Percentiles rank a stretch among this genome's conserved stretches.
Conservation (phyloP, 805 yeast genomes). For the Starmerella stigmatis region DNA sequence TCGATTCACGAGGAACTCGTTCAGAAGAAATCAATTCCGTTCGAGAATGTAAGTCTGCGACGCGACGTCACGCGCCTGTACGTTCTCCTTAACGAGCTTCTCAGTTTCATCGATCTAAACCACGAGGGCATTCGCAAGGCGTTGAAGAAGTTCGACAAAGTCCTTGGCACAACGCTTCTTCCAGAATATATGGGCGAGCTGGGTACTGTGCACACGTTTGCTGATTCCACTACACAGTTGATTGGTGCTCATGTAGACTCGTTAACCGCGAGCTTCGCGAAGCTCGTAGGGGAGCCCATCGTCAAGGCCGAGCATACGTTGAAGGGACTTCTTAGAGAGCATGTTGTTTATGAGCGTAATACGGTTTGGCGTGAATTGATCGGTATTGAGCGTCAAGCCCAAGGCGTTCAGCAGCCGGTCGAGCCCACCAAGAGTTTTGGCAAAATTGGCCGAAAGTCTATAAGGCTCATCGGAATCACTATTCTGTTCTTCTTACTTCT, state of each 20-base stretch:
- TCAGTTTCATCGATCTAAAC: constrained; percentile 74
- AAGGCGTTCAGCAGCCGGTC: constrained; percentile 11
- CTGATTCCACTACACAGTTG: constrained; percentile 36
- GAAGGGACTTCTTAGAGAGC: constrained; percentile 62
- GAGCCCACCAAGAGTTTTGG: constrained; percentile 20
- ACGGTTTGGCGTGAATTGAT: constrained; percentile 97
- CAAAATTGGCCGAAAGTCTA: neutral
- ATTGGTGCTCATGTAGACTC: constrained; percentile 48
- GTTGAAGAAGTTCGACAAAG: constrained; percentile 84
- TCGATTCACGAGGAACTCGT: constrained; percentile 19
- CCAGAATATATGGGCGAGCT: constrained; percentile 45
- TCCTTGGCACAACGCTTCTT: constrained; percentile 51
- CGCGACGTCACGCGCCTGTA: constrained; percentile 40
- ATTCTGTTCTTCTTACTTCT: constrained; percentile 42
- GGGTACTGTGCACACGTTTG: constrained; percentile 45
- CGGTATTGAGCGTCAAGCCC: constrained; percentile 64
- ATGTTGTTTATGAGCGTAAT: constrained; percentile 93
- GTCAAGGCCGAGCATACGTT: constrained; percentile 41
- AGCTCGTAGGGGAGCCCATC: constrained; percentile 36
- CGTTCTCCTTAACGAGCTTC: constrained; percentile 69
- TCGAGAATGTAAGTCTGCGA: constrained; percentile 29
- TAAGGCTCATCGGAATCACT: constrained; percentile 38
- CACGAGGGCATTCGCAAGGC: constrained; percentile 83
- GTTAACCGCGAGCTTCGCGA: constrained; percentile 46
- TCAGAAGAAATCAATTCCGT: constrained; percentile 17